Evolutionary conservation across 768 basidiomycete species (phyloP), one percentile per base, ranked within the genome.

Genomic region (Tephrocybe sp.): DNA sequence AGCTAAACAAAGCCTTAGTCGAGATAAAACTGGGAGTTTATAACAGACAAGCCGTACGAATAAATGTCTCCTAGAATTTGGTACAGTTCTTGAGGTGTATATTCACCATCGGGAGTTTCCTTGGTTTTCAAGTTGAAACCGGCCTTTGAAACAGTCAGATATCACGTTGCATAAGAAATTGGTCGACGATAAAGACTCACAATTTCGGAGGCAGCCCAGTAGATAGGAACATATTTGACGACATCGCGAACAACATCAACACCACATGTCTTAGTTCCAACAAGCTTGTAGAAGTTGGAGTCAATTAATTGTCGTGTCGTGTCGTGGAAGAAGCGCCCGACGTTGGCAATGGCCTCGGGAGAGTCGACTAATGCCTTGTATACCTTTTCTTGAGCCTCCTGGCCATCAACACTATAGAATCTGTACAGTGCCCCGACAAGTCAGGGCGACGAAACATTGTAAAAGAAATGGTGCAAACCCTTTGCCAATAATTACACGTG

Each of bases 181-280:
- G 19, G 2, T 17, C n/a, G 40, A 39, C n/a, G 35, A 6, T 32
- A 1, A 39, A n/a, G 34, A 23, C 39, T 2, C 53, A 91, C 91
- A 31, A 92, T 68, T 40, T 89, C 83, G 17, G 66, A 67, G 3
- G 87, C 83, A 22, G 75, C 81, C 87, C 89, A 93, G 54, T 79
- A 67, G 20, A 89, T 67, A 10, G 91, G 84, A 1, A 86, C 74
- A 32, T 71, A 60, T 61, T 79, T 84, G 52, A 91, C 60, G 7
- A 92, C 86, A 56, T 87, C 80, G 13, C 76, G 74, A 11, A 86
- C 83, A 42, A 92, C 68, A 60, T 93, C 86, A 14, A 90, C 75
- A 35, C 73, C 76, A 22, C 62, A 69, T 5, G 70, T 70, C 33
- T 78, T 75, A 19, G 75, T 69, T n/a, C 79, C 82, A 12, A 85